These are phyloP conservation scores for Favolaschia claudopus DNA, from an alignment of 768 basidiomycete species.

Conservation along the genomic window DNA sequence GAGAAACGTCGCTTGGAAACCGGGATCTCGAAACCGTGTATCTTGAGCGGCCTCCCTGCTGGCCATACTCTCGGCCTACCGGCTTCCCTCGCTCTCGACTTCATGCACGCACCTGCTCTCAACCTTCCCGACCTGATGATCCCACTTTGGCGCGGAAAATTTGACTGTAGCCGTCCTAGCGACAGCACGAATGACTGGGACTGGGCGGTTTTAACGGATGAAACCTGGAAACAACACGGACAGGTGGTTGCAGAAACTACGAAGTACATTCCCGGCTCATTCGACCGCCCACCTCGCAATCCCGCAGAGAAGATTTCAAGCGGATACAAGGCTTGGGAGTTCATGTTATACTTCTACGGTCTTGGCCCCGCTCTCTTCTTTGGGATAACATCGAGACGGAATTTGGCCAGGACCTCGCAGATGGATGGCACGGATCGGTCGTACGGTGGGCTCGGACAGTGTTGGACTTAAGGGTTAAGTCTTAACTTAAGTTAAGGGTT, in stretches of 20 bases:
- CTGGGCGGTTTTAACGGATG: conserved; percentile 28
- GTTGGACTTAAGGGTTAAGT: too few species aligned
- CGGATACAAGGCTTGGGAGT: conserved; percentile 36
- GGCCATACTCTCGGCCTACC: conserved; percentile 29
- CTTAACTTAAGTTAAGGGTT: too few species aligned
- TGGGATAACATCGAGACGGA: too few species aligned
- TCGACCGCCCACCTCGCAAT: conserved; percentile 35
- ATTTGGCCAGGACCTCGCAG: too few species aligned
- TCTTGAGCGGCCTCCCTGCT: conserved; percentile 33
- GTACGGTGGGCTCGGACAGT: too few species aligned
- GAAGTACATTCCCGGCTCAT: conserved; percentile 28
- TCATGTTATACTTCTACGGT: conserved; percentile 25
- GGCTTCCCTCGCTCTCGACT: conserved; percentile 32
- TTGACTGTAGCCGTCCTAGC: too few species aligned
- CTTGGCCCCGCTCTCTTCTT: conserved; percentile 31
- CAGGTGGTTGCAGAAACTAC: conserved; percentile 19
- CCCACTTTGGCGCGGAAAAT: conserved; percentile 28
- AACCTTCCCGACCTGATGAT: conserved; percentile 35
- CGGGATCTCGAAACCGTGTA: conserved; percentile 36
- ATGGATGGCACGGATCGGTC: too few species aligned
- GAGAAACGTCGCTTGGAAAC: conserved; percentile 31
- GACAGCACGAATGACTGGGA: conserved; percentile 27
- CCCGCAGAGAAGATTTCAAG: conserved; percentile 33
- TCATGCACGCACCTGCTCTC: conserved; percentile 36
- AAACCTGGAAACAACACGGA: conserved; percentile 31